These are phyloP conservation scores for Uromyces viciae-fabae DNA, from an alignment of 1,284 basidiomycete species.

Conservation along the genomic window DNA sequence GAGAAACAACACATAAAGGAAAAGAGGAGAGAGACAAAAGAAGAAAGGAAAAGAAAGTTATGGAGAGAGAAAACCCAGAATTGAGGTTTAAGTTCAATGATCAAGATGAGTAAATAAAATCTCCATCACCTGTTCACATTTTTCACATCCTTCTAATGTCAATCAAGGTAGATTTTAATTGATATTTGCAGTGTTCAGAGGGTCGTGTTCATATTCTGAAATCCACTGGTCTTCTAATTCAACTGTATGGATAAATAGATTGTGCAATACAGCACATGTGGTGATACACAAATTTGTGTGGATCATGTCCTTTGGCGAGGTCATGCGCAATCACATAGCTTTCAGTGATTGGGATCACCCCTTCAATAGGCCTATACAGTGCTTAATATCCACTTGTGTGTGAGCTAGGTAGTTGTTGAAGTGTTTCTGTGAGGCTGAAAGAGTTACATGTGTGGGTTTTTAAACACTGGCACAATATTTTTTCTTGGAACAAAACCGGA, in stretches of 20 bases:
- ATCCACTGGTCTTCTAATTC: too few species aligned
- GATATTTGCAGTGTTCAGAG: too few species aligned
- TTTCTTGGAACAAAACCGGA: not conserved
- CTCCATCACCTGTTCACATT: too few species aligned
- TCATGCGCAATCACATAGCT: not conserved
- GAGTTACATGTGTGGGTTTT: not conserved
- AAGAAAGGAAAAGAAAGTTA: too few species aligned
- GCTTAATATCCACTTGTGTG: not conserved
- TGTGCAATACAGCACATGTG: not conserved
- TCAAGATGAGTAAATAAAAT: too few species aligned
- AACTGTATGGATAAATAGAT: not conserved
- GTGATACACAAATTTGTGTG: not conserved
- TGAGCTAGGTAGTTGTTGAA: not conserved
- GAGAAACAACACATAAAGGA: too few species aligned
- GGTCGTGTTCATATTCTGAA: too few species aligned
- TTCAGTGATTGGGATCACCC: not conserved
- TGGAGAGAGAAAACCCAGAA: too few species aligned
- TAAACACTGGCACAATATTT: not conserved
- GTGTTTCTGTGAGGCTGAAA: not conserved
- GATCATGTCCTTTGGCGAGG: not conserved
- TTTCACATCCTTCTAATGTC: too few species aligned
- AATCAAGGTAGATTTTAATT: too few species aligned
- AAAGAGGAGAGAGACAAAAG: too few species aligned
- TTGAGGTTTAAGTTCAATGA: too few species aligned
- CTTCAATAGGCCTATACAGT: slow-evolving; percentile 2